These are phyloP conservation scores for Fusarium armeniacum DNA, from an alignment of 2,329 filamentous ascomycete genomes.

Conservation along the genomic window DNA sequence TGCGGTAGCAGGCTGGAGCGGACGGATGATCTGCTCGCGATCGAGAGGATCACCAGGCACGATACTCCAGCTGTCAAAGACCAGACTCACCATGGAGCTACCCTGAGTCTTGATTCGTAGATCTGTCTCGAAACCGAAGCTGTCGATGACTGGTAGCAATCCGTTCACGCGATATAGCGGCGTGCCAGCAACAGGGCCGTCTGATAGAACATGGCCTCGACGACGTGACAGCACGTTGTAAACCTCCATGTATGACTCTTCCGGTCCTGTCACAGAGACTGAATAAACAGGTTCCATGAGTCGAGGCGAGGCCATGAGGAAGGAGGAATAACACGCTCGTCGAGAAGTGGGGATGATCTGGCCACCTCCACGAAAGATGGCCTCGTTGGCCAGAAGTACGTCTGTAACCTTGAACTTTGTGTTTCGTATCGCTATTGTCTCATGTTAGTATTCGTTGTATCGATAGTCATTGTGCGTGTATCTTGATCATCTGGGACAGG, in stretches of 20 bases:
- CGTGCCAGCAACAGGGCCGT: constrained; percentile 93
- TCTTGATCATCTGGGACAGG: constrained; percentile 29
- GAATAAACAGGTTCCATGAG: constrained; percentile 97
- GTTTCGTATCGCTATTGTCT: constrained; percentile 85
- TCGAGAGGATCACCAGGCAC: constrained; percentile 97
- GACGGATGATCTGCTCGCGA: constrained; percentile 82
- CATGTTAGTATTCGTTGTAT: constrained; percentile 46
- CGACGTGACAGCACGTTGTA: constrained; percentile 93
- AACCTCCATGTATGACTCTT: constrained; percentile 87
- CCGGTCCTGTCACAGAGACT: constrained; percentile 91
- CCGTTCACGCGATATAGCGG: constrained; percentile 93
- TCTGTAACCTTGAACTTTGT: constrained; percentile 98
- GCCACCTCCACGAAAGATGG: constrained; percentile 94
- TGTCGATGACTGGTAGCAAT: constrained; percentile 94
- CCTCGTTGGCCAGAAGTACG: constrained; percentile 85
- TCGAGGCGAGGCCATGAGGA: constrained; percentile 95
- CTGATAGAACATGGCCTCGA: constrained; percentile 92
- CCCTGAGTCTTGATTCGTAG: constrained; percentile 96
- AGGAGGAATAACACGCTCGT: constrained; percentile 93
- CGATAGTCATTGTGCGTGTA: constrained; percentile 7
- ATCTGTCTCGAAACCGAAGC: constrained; percentile 98
- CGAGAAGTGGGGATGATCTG: constrained; percentile 97
- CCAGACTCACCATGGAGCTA: constrained; percentile 87
- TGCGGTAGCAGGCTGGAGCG: constrained; percentile 87
- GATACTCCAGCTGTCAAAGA: constrained; percentile 96